phyloP scores from a whole-genome alignment of 148 eudicot species.

The Beta vulgaris region DNA sequence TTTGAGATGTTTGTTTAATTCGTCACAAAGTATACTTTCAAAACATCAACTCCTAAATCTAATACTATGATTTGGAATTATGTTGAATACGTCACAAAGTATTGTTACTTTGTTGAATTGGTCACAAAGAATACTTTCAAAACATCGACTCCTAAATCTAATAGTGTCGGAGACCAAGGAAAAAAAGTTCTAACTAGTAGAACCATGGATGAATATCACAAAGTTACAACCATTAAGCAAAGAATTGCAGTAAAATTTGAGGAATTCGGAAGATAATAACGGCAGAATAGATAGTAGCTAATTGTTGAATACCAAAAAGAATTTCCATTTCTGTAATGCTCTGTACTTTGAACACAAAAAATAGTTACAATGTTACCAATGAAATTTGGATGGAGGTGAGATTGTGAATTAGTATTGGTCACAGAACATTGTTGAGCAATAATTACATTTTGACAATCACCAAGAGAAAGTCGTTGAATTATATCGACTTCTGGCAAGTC shows the following conservation, averaged over 20 bases:
- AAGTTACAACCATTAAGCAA: no score
- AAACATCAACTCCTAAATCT: no score
- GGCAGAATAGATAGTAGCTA: background rate
- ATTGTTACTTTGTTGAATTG: no score
- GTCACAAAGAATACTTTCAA: no score
- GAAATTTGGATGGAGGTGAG: constrained; percentile 6
- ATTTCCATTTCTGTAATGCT: constrained; percentile 22
- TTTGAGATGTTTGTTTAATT: no score
- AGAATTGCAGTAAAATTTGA: background rate
- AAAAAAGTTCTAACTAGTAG: no score
- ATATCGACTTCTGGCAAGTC: background rate
- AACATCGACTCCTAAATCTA: no score
- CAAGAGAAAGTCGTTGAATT: background rate
- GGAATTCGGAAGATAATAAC: background rate
- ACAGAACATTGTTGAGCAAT: background rate
- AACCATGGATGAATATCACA: no score
- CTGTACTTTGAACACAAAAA: constrained; percentile 19
- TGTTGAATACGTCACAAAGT: no score
- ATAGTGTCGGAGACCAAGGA: no score
- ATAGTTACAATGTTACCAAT: constrained; percentile 14
- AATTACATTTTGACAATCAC: background rate
- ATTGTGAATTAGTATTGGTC: background rate
- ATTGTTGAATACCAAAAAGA: constrained; percentile 18
- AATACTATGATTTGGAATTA: no score
- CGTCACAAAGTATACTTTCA: no score